Evolutionary conservation across 176 grass and related monocot species (phyloP).

Genomic region (Secale cereale): DNA sequence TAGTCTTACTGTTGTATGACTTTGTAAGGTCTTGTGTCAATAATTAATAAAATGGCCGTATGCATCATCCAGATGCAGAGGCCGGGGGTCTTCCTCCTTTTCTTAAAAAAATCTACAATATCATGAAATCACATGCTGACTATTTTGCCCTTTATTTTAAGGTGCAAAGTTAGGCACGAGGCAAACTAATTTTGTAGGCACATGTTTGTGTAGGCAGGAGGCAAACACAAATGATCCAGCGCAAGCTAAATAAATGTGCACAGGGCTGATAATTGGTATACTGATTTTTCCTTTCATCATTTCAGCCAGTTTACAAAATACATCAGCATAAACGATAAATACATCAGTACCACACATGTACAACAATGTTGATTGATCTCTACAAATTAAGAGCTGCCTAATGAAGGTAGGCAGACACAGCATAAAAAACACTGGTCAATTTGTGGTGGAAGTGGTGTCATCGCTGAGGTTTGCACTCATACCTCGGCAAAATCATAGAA

Average conservation of each 20-base stretch:
- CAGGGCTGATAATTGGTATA: neutral
- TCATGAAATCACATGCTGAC: neutral
- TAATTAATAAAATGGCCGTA: too few species aligned
- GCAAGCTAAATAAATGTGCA: neutral
- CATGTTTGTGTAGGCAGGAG: neutral
- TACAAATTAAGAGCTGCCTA: neutral
- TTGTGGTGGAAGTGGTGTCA: neutral
- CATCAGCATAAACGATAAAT: neutral
- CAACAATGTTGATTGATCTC: constrained; percentile 1
- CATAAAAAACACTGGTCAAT: neutral
- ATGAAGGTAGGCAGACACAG: neutral
- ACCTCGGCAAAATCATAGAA: constrained; percentile 34
- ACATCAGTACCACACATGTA: constrained; percentile 5
- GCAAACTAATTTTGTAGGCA: neutral
- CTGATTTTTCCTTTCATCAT: neutral
- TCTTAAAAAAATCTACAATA: too few species aligned
- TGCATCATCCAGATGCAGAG: too few species aligned
- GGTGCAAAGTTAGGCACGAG: neutral
- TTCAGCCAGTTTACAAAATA: constrained; percentile 22
- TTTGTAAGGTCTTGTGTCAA: too few species aligned
- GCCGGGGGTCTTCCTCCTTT: too few species aligned
- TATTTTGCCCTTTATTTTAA: neutral
- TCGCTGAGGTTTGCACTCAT: neutral
- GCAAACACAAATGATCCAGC: neutral
- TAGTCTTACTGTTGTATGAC: too few species aligned